Evolutionary conservation across 1,139 yeast species (phyloP).

Genomic region (Hyphopichia khmerensis): DNA sequence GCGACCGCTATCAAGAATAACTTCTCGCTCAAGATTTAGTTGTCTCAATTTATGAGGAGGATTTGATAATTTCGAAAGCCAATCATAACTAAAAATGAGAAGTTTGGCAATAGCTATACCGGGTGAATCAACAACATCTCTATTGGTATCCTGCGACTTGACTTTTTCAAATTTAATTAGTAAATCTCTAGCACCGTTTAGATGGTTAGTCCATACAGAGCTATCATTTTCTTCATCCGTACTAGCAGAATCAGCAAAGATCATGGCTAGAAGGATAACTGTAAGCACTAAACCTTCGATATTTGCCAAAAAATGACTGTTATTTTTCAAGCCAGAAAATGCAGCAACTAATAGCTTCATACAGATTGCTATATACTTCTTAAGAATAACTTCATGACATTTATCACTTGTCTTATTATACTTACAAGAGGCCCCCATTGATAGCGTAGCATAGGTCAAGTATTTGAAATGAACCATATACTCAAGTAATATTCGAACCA

Average conservation of each 20-base stretch:
- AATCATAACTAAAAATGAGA: constrained; percentile 4
- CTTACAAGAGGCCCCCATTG: constrained; percentile 12
- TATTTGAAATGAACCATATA: constrained; percentile 13
- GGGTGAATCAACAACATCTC: constrained; percentile 1
- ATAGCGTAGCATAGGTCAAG: constrained; percentile 14
- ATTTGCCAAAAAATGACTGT: constrained; percentile 12
- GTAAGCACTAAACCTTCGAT: constrained; percentile 16
- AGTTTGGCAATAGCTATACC: constrained; percentile 4
- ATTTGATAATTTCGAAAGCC: constrained; percentile 2
- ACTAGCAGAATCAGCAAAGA: constrained; percentile 12
- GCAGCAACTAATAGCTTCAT: constrained; percentile 14
- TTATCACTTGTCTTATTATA: constrained; percentile 9
- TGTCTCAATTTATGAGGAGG: background rate
- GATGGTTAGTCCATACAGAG: constrained; percentile 14
- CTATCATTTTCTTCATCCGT: constrained; percentile 10
- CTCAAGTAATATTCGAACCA: constrained; percentile 13
- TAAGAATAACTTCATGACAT: constrained; percentile 12
- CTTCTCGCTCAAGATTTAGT: background rate
- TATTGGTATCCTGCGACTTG: background rate
- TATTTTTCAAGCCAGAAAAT: constrained; percentile 11
- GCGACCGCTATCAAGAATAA: constrained; percentile 1
- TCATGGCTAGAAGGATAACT: constrained; percentile 14
- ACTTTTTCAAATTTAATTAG: constrained; percentile 2
- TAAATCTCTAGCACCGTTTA: constrained; percentile 11
- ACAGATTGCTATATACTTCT: constrained; percentile 13